Base-by-base conservation (phyloP, 2,329 filamentous ascomycete genomes). In the Sporothrix brasiliensis region DNA sequence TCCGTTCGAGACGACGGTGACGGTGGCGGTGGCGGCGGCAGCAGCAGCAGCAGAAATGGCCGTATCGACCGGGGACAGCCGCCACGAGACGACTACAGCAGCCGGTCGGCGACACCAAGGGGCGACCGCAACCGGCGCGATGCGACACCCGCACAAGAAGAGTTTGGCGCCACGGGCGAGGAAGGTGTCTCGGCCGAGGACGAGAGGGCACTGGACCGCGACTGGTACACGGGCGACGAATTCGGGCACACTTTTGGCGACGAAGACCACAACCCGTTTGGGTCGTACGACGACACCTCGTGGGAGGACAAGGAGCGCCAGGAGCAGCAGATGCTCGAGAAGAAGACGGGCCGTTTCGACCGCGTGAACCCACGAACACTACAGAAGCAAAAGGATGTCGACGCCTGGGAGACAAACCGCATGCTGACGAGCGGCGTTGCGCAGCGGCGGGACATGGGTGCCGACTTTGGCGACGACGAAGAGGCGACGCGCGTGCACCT, bases 401-500 rank as follows among this genome's bases (percentile, higher is more conserved):
- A 99, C 80, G 94, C 94, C 0, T 99, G 95, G 95, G 96, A 99
- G 80, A 95, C 94, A 19, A 99, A 99, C 79, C 92, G 95, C 71
- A 98, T 99, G 95, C 85, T 99, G 72, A 95, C 94, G 0, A 97
- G 94, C 24, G 94, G 94, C 70, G 94, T 99, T 21, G 95, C 95
- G 21, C 96, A 99, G 79, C 85, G 94, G 77, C 85, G 93, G 74
- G 92, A 95, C 76, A 88, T 93, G 78, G 89, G 90, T 30, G 86
- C 88, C 63, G 93, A 95, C 77, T 97, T 97, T 76, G 90, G 91
- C 67, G 91, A 97, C 74, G 95, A 99, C 73, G 91, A 97, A 65
- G 95, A 99, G 77, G 89, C 88, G 30, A 97, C 91, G 9, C 87
- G 96, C 72, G 88, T 98, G 16, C 95, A 99, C 82, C 82, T 99